Percentiles rank a stretch among this genome's conserved stretches.
Evolutionary conservation across 2,329 filamentous ascomycete species (phyloP).

Genomic region (Hysterium pulicare): DNA sequence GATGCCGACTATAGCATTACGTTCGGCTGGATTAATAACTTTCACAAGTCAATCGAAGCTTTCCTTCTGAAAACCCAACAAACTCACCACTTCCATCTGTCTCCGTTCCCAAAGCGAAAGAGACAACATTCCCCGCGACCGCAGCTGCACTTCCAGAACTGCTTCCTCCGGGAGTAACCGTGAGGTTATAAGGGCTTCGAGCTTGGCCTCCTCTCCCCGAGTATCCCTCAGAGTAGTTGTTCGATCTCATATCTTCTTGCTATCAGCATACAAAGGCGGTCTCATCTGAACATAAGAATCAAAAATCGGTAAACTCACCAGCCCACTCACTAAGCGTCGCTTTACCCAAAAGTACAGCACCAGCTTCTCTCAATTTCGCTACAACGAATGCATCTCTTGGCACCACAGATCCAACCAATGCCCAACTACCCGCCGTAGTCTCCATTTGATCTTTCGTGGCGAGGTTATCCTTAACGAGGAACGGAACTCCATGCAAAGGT

Average conservation of each 20-base stretch:
- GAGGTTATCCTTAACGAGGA: slow-evolving; percentile 64
- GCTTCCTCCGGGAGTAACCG: slow-evolving; percentile 65
- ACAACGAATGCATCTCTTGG: slow-evolving; percentile 68
- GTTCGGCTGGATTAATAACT: slow-evolving; percentile 67
- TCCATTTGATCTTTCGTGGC: slow-evolving; percentile 65
- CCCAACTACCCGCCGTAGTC: slow-evolving; percentile 69
- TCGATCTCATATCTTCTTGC: slow-evolving; percentile 24
- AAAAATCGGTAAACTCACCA: slow-evolving; percentile 61
- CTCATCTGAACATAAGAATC: slow-evolving; percentile 39
- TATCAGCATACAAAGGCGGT: neutral
- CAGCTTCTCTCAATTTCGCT: slow-evolving; percentile 58
- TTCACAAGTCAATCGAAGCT: neutral
- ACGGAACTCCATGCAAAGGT: slow-evolving; percentile 71
- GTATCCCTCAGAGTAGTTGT: slow-evolving; percentile 33
- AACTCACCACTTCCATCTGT: slow-evolving; percentile 57
- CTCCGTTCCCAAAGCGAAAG: slow-evolving; percentile 69
- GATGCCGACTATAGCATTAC: slow-evolving; percentile 67
- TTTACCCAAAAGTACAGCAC: slow-evolving; percentile 69
- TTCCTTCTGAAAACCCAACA: too few relatives aligned
- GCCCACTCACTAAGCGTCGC: slow-evolving; percentile 72
- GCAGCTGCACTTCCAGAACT: slow-evolving; percentile 64
- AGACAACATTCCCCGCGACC: slow-evolving; percentile 60
- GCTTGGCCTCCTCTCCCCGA: slow-evolving; percentile 30
- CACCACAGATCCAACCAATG: slow-evolving; percentile 62
- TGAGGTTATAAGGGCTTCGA: slow-evolving; percentile 61